Conservation (phyloP, 169 alveolate species). For the Amoebophrya sp. region DNA sequence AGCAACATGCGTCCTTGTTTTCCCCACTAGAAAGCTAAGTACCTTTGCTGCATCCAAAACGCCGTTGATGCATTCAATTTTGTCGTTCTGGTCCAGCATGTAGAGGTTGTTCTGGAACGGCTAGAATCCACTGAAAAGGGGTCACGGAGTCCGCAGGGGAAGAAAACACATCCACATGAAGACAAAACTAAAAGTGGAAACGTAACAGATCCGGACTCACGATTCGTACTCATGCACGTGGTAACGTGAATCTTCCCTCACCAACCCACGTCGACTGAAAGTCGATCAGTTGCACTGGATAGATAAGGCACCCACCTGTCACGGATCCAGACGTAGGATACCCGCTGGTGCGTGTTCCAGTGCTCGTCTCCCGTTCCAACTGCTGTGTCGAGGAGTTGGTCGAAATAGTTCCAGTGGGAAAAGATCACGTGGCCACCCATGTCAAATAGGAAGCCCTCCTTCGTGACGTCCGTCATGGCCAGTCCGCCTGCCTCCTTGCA, state of each 20-base stretch:
- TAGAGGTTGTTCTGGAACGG: slow-evolving; percentile 38
- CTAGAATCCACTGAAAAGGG: slow-evolving; percentile 27
- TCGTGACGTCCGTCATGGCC: slow-evolving; percentile 10
- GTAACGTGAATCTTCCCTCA: too few relatives aligned
- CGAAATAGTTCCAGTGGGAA: slow-evolving; percentile 35
- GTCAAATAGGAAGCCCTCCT: slow-evolving; percentile 32
- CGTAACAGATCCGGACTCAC: background rate
- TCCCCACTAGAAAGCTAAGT: too few relatives aligned
- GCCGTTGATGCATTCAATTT: slow-evolving; percentile 29
- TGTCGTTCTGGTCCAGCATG: background rate
- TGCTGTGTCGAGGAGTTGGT: slow-evolving; percentile 30
- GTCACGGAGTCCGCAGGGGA: too few relatives aligned
- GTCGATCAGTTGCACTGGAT: too few relatives aligned
- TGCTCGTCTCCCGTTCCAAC: background rate
- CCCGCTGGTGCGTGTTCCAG: slow-evolving; percentile 27
- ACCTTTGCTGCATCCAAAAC: slow-evolving; percentile 10
- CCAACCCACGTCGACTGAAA: too few relatives aligned
- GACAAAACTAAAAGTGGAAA: too few relatives aligned
- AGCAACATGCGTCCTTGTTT: too few relatives aligned
- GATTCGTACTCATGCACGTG: background rate
- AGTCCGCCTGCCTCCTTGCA: slow-evolving; percentile 33
- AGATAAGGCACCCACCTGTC: background rate
- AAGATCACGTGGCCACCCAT: slow-evolving; percentile 41
- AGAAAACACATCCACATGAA: too few relatives aligned
- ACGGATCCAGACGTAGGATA: background rate